Percentiles rank a stretch among this genome's conserved stretches.
Conservation (phyloP, 345 rosid species). For the Rhodomyrtus tomentosa region DNA sequence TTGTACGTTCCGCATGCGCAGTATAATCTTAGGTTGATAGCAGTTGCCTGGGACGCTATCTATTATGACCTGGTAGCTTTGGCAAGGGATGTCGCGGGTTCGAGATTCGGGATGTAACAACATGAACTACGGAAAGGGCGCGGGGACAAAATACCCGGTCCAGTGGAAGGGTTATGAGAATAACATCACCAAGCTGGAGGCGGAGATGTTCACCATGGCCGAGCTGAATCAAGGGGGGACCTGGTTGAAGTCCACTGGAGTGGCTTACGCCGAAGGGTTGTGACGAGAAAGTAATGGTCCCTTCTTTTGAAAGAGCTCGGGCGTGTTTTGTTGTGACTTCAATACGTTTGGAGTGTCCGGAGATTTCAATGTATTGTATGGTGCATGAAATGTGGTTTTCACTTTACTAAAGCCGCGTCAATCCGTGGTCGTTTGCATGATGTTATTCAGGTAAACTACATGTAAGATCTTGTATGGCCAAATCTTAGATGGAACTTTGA, state of each 20-base stretch:
- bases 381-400: not conserved
- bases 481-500: no score
- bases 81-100: no score
- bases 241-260: not conserved
- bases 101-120: no score
- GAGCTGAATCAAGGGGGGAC: not conserved
- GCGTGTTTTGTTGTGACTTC: not conserved
- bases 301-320: not conserved
- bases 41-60: no score
- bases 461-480: no score
- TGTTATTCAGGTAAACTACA: no score
- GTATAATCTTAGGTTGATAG: no score
- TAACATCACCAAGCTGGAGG: not conserved
- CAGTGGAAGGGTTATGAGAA: constrained; percentile 39
- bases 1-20: no score
- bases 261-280: constrained; percentile 39
- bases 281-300: not conserved
- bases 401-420: not conserved
- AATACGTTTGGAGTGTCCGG: not conserved
- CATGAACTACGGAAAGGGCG: constrained; percentile 60
- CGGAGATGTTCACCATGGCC: not conserved
- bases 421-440: no score
- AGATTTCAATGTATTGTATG: not conserved
- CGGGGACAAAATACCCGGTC: constrained; percentile 54
- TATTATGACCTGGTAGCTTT: no score